phyloP scores from a whole-genome alignment of 1,284 basidiomycete species.

The Butyriboletus appendiculatus region DNA sequence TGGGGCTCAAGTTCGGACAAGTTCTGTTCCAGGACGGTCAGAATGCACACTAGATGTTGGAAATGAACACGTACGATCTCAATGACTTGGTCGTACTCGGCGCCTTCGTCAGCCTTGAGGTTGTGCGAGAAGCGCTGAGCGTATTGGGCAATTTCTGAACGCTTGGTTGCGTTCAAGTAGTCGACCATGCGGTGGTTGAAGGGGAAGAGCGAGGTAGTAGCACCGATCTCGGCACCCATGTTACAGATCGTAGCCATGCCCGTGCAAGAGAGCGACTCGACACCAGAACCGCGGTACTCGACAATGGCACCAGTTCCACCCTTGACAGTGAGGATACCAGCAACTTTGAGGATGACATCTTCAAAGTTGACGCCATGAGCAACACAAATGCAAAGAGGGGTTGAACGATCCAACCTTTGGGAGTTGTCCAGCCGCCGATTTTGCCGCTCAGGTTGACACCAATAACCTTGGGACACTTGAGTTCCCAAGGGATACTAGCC shows the following conservation, averaged over 20 bases:
- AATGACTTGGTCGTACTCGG: constrained; percentile 94
- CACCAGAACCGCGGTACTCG: constrained; percentile 93
- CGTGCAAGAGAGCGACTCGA: constrained; percentile 95
- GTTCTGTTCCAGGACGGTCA: constrained; percentile 53
- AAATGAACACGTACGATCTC: constrained; percentile 72
- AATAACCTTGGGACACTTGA: constrained; percentile 99
- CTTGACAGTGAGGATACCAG: constrained; percentile 97
- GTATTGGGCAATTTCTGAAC: constrained; percentile 86
- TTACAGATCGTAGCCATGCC: constrained; percentile 99
- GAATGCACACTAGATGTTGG: not conserved
- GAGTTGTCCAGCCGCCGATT: constrained; percentile 96
- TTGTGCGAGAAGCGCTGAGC: constrained; percentile 92
- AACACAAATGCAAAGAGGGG: not conserved
- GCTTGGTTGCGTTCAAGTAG: constrained; percentile 95
- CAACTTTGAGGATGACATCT: constrained; percentile 98
- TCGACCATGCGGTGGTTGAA: constrained; percentile 95
- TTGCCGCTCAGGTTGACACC: constrained; percentile 97
- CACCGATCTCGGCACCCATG: constrained; percentile 99
- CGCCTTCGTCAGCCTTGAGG: constrained; percentile 85
- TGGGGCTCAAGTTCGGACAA: constrained; percentile 97
- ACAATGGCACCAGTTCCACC: constrained; percentile 97
- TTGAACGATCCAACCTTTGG: constrained; percentile 68
- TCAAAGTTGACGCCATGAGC: constrained; percentile 6
- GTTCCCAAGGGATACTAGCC: constrained; percentile 97
- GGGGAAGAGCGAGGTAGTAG: constrained; percentile 98